Percentiles rank a stretch among this genome's conserved stretches.
phyloP scores from a whole-genome alignment of 1,284 basidiomycete genomes.

The Hemileia vastatrix region DNA sequence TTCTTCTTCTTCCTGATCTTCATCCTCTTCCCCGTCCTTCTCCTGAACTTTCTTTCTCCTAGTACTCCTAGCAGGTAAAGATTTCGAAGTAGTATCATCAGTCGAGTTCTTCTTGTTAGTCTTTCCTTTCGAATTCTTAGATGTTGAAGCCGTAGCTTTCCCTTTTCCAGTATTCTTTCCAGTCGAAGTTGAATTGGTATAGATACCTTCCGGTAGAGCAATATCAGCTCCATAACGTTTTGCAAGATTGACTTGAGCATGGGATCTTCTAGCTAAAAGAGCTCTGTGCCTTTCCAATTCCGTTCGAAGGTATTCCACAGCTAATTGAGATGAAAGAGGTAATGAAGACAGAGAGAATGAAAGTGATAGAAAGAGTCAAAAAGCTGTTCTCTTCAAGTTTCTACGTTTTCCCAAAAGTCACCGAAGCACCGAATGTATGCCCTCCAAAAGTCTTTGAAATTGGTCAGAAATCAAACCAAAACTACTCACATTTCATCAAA shows the following conservation, averaged over 20 bases:
- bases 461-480: background rate
- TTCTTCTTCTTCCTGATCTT: no score
- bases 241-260: constrained; percentile 27
- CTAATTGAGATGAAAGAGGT: background rate
- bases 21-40: background rate
- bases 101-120: background rate
- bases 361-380: no score
- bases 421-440: background rate
- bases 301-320: constrained; percentile 26
- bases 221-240: constrained; percentile 22
- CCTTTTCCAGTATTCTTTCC: no score
- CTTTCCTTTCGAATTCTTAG: background rate
- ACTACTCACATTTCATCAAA: constrained; percentile 26
- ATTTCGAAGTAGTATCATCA: background rate
- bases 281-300: constrained; percentile 26
- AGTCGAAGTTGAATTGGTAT: background rate
- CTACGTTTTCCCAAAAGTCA: no score
- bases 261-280: constrained; percentile 27
- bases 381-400: no score
- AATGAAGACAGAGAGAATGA: background rate
- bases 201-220: background rate
- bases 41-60: background rate
- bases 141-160: background rate
- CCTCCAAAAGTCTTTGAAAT: background rate
- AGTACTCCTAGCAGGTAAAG: background rate